Evolutionary conservation across 768 basidiomycete species (phyloP), one percentile per base, ranked within the genome.

Genomic region (Kwoniella bestiolae): DNA sequence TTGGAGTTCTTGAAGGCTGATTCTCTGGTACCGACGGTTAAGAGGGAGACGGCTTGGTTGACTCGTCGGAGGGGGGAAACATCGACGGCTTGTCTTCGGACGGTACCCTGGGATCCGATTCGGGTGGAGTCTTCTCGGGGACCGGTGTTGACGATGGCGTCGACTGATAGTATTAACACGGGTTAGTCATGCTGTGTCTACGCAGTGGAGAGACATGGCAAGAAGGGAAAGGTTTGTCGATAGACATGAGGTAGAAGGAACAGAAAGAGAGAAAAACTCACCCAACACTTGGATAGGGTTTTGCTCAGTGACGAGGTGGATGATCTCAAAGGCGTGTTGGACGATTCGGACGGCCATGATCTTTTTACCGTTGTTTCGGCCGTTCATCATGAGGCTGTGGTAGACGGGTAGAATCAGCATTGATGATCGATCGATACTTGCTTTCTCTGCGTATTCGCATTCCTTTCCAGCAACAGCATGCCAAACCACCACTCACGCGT

Each of bases 1-100:
- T 99, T 99, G 78, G 97, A 92, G 85, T 99, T 99, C 84, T 96
- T 92, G 93, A 99, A 99, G 58, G 96, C 94, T 50, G 95, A 97
- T 84, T 99, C 96, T 81, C 96, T 96, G 70, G 95, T 96, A 77
- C 96, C 96, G 73, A 89, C 89, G 83, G 96, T 98, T 73, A 99
- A 86, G 72, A 99, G 90, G 38, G 96, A 84, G 80, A 98, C 86
- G 47, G 96, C 88, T 85, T 99, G 96, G 86, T 99, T 99, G 82
- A 99, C 96, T 71, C 96, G 86, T 77, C 96, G 89, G 70, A 99
- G 87, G 72, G 96, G 96, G 12, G 96, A 99, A 60, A 99, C 96
- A 85, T 99, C 96, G 83, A 99, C 96, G 73, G 96, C 96, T 83
- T 99, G 96, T 81, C 96, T 92, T 84, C 96, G 90, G 80, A 99